Conservation (phyloP, 306 rosid genomes). For the Geum urbanum region DNA sequence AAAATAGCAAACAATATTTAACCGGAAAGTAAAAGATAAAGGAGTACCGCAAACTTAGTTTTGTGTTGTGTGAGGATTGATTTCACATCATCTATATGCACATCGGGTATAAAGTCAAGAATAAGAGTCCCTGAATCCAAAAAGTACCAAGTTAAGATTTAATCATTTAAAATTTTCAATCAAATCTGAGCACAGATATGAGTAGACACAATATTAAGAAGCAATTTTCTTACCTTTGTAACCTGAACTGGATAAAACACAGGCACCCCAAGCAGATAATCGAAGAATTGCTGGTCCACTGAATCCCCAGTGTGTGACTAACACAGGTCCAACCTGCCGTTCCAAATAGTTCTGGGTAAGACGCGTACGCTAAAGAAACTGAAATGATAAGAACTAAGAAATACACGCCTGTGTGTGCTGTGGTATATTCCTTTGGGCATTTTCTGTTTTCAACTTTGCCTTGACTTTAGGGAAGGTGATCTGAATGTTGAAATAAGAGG, state of each 20-base stretch:
- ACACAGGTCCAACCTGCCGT: constrained; percentile 76
- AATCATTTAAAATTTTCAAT: not conserved
- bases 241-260: constrained; percentile 57
- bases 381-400: constrained; percentile 14
- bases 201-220: not conserved
- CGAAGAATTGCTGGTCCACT: constrained; percentile 93
- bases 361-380: constrained; percentile 16
- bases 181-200: not conserved
- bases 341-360: constrained; percentile 18
- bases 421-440: constrained; percentile 47
- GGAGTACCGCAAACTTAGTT: constrained; percentile 55
- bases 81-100: constrained; percentile 62
- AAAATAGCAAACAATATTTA: constrained; percentile 12
- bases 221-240: constrained; percentile 53
- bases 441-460: constrained; percentile 65
- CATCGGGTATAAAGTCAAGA: constrained; percentile 77
- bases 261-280: constrained; percentile 95
- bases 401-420: constrained; percentile 73
- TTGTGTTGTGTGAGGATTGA: constrained; percentile 66
- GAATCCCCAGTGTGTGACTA: constrained; percentile 95
- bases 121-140: constrained; percentile 60
- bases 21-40: constrained; percentile 19
- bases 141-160: constrained; percentile 25
- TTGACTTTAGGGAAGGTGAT: constrained; percentile 76
- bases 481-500: constrained; percentile 38